Percentiles rank a stretch among this genome's conserved stretches.
Conservation (phyloP, 176 grass and related monocot species). For the Paspalum vaginatum region DNA sequence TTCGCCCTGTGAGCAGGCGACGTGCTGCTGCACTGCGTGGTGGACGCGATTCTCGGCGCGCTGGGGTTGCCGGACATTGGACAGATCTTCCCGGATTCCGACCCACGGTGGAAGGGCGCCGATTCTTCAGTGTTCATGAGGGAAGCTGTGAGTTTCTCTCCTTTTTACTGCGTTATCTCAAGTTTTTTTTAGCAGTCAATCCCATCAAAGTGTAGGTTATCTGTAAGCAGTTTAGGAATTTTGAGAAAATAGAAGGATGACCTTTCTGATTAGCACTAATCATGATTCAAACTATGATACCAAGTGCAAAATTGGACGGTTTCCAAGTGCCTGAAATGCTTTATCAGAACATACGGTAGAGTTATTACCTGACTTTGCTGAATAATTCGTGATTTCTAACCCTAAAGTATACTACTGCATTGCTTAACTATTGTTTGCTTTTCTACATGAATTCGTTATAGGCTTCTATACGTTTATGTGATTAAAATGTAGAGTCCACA, state of each 20-base stretch:
- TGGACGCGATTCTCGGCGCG: constrained; percentile 97
- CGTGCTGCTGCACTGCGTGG: constrained; percentile 98
- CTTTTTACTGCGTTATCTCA: background rate
- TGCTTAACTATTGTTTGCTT: background rate
- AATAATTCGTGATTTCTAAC: constrained; percentile 22
- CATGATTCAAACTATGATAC: background rate
- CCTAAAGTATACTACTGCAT: background rate
- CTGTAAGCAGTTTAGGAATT: background rate
- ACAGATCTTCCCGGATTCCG: constrained; percentile 96
- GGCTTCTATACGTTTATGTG: background rate
- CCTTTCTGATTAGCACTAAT: background rate
- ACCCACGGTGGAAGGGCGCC: constrained; percentile 89
- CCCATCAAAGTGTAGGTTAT: background rate
- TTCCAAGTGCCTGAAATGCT: background rate
- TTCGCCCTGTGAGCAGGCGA: constrained; percentile 60
- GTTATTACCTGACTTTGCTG: background rate
- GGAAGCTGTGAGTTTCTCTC: constrained; percentile 77
- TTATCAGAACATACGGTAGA: background rate
- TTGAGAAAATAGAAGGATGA: background rate
- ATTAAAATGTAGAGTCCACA: background rate
- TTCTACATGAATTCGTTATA: background rate
- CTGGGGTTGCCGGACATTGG: constrained; percentile 96
- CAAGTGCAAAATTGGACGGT: background rate
- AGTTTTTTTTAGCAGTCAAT: too few species aligned
- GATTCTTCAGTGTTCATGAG: constrained; percentile 82